Base-by-base conservation (phyloP, 106 monocot species). In the Dendrobium nobile region DNA sequence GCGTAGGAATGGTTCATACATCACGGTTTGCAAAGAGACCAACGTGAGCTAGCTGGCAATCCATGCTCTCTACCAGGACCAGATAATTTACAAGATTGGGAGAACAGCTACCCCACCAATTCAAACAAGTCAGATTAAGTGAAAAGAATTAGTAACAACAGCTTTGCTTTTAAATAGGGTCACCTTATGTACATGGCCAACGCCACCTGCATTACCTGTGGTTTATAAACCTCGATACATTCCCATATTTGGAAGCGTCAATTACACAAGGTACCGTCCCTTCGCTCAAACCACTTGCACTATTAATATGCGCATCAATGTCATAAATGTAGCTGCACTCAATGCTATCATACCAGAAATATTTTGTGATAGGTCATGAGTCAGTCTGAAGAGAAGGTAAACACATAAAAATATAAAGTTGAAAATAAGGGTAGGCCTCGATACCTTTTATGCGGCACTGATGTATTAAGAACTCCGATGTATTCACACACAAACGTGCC, bases 401-500 rank as follows among this genome's bases (percentile, higher is more conserved):
- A 31, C 31, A 18, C 3, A 58, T 20, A 11, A 58, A 8, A 61
- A 5, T 11, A 56, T 70, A 74, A 54, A 41, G 11, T 31, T 40
- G 24, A 67, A 41, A 7, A 67, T 15, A 72, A 77, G 4, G 24
- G 43, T 0, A 75, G 47, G 51, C 51, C 22, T 19, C 33, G 43
- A 80, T 67, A 94, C 96, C 93, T 96, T 77, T 77, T 82, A 73
- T 75, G 77, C 28, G 82, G 79, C 54, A 90, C 90, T n/a, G 73
- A 77, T 54, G 85, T 78, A 67, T 80, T 88, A 51, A 90, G 33
- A 81, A 97, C 89, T 51, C 94, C 97, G 78, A 94, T 83, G 77
- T 88, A 94, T 72, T 97, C 97, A 73, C 97, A 94, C 6, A 97
- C 85, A 87, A 97, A 97, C 70, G 92, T 92, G 51, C 97, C 97